Evolutionary conservation across 495 filamentous ascomycete genomes (phyloP), one percentile per base, ranked within the genome.

Genomic region (Xylaria telfairii): DNA sequence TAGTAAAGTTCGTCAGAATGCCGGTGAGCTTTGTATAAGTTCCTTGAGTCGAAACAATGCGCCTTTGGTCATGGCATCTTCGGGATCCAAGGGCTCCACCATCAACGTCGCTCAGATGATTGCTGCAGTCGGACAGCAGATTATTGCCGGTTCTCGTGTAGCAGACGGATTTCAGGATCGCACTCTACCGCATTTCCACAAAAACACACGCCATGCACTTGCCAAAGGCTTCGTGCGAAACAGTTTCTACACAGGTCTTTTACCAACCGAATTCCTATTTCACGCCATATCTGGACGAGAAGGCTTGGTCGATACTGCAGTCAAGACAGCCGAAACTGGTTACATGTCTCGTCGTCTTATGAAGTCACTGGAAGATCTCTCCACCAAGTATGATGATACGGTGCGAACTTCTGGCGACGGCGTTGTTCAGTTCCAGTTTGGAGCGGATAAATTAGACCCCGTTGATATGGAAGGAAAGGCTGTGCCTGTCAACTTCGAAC

Each of bases 91-190:
- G 81, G 88, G 96, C 75, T 97, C 94, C 2, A 91, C 91, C 76
- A 97, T 98, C 86, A 99, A 99, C 84, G 96, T 99, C 60, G 95
- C 96, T 30, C 96, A 99, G 83, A 99, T 99, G 96, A 91, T 98
- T 78, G 94, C 96, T 42, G 91, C 93, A 72, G 96, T 99, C 73
- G 96, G 96, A 69, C 96, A 99, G 79, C 96, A 99, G 75, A 97
- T 98, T 86, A 98, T 99, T 75, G 90, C 90, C 47, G 94, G 94
- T 63, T 90, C 92, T 74, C 95, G 96, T 89, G 96, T 99, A 28
- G 88, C 92, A 47, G 93, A 98, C 82, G 96, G 96, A 26, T 99
- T 99, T 84, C 94, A 98, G 76, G 93, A 98, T 80, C 90, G 96
- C 70, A 97, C 90, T 47, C 81, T 98, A 24, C 96, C 96, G 42